Evolutionary conservation across 148 eudicot genomes (phyloP).

Genomic region (Spergularia marina): DNA sequence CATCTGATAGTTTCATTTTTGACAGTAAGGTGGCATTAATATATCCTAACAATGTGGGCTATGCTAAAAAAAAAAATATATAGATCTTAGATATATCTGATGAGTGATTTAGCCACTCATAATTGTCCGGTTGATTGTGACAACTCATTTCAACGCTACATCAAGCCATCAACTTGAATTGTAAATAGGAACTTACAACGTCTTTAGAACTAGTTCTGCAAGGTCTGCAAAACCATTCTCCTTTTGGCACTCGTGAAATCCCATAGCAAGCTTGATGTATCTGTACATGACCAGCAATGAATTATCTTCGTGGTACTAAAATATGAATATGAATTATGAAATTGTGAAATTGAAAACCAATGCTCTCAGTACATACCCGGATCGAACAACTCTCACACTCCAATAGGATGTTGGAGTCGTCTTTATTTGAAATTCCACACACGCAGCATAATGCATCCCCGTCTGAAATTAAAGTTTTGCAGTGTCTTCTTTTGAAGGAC

Average conservation of each 20-base stretch:
- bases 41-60: slow-evolving; percentile 6
- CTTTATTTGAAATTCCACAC: slow-evolving; percentile 50
- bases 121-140: not conserved
- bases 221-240: slow-evolving; percentile 54
- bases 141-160: slow-evolving; percentile 3
- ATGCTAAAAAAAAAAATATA: not conserved
- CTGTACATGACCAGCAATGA: slow-evolving; percentile 28
- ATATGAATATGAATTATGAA: slow-evolving; percentile 6
- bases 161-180: not conserved
- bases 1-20: not conserved
- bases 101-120: not conserved
- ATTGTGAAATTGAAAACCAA: not conserved
- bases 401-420: slow-evolving; percentile 41
- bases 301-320: not conserved
- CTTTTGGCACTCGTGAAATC: slow-evolving; percentile 50
- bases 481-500: slow-evolving; percentile 22
- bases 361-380: slow-evolving; percentile 33
- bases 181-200: slow-evolving; percentile 40
- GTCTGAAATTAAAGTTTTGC: slow-evolving; percentile 23
- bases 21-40: not conserved
- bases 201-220: slow-evolving; percentile 47
- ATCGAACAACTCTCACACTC: slow-evolving; percentile 47
- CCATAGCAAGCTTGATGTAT: slow-evolving; percentile 68
- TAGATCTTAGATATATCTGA: not conserved
- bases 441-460: slow-evolving; percentile 44